Base-by-base conservation (phyloP, 2,329 filamentous ascomycete genomes). In the Beauveria bassiana region DNA sequence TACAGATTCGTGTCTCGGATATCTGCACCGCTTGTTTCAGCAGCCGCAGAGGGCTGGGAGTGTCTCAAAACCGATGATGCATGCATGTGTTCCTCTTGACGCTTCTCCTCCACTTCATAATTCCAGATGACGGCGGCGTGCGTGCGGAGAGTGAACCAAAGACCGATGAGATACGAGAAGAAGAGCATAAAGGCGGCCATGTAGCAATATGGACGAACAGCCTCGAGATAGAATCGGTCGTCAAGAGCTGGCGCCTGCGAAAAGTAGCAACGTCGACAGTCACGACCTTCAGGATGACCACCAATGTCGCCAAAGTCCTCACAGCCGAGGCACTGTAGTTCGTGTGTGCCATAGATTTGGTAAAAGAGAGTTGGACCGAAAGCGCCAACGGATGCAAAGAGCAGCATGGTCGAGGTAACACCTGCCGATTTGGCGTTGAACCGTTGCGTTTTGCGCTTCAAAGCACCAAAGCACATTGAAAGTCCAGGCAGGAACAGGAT, bases 51-150 rank as follows among this genome's bases (percentile, higher is more conserved):
- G 12, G 66, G 68, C 46, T 77, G 75, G 20, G 75, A 74, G 26
- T 74, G 10, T 31, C 73, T 69, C 53, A 73, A 59, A 12, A 67
- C 65, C 1, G 59, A 51, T 70, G 72, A 34, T 12, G 71, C 65
- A 24, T 74, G 73, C 61, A 75, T 66, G 18, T 75, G 72, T 18
- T 86, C 83, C 14, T 86, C 83, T 46, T 84, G 79, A 68, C 85
- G 87, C 75, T 91, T 93, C 74, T 93, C 89, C 45, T 93, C 89
- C 3, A 81, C 72, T 64, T 97, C 93, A 9, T 84, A 88, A 69
- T 92, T 95, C 95, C 95, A 99, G 66, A 99, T 99, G 51, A 97
- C 89, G 5, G 96, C 93, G 4, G 95, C 95, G 71, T 99, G 95
- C 0, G 95, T 99, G 65, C 95, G 85, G 22, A 99, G 82, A 1